phyloP scores from a whole-genome alignment of 257 asterid genomes.

The Solanum paucissectum region DNA sequence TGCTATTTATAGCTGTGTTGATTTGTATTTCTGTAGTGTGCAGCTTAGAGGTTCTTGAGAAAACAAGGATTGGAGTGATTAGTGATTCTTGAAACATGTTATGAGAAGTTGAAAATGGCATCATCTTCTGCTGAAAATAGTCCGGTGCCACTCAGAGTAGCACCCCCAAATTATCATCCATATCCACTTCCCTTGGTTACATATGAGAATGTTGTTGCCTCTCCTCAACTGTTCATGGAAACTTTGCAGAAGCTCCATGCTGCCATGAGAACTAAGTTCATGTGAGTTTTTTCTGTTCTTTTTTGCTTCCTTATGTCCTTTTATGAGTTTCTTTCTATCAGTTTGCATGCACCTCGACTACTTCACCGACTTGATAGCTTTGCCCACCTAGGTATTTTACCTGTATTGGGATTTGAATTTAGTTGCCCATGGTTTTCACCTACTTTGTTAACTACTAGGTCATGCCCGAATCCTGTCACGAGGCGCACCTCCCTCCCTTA shows the following conservation, averaged over 20 bases:
- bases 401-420: background rate
- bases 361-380: background rate
- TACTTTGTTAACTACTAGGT: background rate
- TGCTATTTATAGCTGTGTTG: background rate
- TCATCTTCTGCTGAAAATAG: constrained; percentile 19
- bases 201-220: constrained; percentile 46
- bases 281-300: constrained; percentile 30
- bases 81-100: constrained; percentile 10
- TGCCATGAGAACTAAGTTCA: constrained; percentile 77
- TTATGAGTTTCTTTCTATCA: background rate
- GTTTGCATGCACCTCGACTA: background rate
- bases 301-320: background rate
- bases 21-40: background rate
- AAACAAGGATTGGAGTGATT: constrained; percentile 26
- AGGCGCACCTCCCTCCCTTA: background rate
- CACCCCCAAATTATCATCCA: constrained; percentile 21
- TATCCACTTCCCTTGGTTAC: constrained; percentile 69
- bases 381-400: background rate
- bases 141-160: constrained; percentile 16
- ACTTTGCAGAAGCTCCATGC: constrained; percentile 66
- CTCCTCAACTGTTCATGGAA: constrained; percentile 39
- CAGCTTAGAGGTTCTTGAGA: background rate
- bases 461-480: background rate
- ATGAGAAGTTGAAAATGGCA: constrained; percentile 13
- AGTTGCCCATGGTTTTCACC: background rate